Base-by-base conservation (phyloP, 805 yeast genomes). In the Candida easanensis region DNA sequence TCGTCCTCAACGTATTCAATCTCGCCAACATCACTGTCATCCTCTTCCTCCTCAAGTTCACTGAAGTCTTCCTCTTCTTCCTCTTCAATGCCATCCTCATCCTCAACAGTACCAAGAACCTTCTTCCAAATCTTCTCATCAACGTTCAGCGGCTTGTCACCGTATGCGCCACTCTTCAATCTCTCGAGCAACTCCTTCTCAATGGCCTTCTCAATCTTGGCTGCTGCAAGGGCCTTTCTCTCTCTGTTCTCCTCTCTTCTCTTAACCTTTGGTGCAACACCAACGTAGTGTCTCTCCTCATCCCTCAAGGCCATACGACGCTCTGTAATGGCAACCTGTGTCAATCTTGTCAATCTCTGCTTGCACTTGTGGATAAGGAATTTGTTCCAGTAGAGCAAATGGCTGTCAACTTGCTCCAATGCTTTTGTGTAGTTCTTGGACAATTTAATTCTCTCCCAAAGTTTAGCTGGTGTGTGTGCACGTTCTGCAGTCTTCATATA, bases 401-500 rank as follows among this genome's bases (percentile, higher is more conserved):
- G 87, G 46, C 82, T 82, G 64, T 91, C 98, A 43, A 93, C 78
- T 65, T 93, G 99, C 50, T 77, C 76, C 58, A 93, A 73, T 1
- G 98, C 98, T 62, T 79, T 85, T 41, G 83, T 76, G 64, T 89
- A 93, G 65, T 93, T 90, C 66, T 88, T 89, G 36, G 93, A 85
- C 48, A 93, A 74, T 64, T 83, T 85, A 60, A 93, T 84, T 58
- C 97, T 78, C 68, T 93, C 97, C 99, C 99, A 93, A 63, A 88
- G 70, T 57, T 85, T 84, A 34, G 86, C 80, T 13, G 99, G 99
- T 50, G 89, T 86, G 62, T 93, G 98, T 17, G 96, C 95, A 68
- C 99, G 81, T 70, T 93, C 99, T 1, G 95, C 96, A 1, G 98
- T 93, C 64, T 93, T 93, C 88, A 93, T 93, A 68, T 93, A 93